These are phyloP conservation scores for Spathaspora boniae DNA, from an alignment of 805 yeast species.

Conservation along the genomic window DNA sequence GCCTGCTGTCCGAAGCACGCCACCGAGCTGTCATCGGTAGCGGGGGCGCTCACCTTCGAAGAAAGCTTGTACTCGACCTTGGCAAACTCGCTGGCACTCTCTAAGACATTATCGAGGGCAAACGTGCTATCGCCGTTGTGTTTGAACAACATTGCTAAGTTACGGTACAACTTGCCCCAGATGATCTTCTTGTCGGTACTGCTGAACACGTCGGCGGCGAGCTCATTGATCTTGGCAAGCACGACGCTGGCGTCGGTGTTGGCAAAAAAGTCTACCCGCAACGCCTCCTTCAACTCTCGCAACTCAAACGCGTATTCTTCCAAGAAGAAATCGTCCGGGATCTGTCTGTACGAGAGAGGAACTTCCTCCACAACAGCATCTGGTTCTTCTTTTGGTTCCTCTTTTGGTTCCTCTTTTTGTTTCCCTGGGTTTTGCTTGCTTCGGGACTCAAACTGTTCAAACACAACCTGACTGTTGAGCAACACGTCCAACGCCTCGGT, in stretches of 20 bases:
- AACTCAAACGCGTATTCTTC: conserved; percentile 34
- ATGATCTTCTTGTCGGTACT: conserved; percentile 17
- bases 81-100: conserved; percentile 25
- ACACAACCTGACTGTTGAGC: conserved; percentile 4
- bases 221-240: conserved; percentile 13
- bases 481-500: conserved; percentile 50
- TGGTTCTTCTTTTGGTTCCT: background rate
- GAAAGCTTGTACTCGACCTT: conserved; percentile 16
- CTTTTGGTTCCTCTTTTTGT: background rate
- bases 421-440: background rate
- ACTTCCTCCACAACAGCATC: background rate
- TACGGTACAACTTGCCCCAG: conserved; percentile 26
- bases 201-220: conserved; percentile 14
- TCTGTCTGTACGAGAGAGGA: conserved; percentile 29
- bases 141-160: conserved; percentile 29
- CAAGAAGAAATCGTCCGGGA: conserved; percentile 31
- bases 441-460: conserved; percentile 7
- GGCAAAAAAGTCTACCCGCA: conserved; percentile 17
- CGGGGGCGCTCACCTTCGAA: background rate
- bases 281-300: conserved; percentile 16
- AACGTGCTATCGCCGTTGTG: conserved; percentile 30
- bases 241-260: conserved; percentile 11
- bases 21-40: too few relatives aligned
- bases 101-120: conserved; percentile 32
- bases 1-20: too few relatives aligned